Percentiles rank a stretch among this genome's conserved stretches.
These are phyloP conservation scores for Phyllosticta ampelicida DNA, from an alignment of 2,329 filamentous ascomycete species.

Conservation along the genomic window DNA sequence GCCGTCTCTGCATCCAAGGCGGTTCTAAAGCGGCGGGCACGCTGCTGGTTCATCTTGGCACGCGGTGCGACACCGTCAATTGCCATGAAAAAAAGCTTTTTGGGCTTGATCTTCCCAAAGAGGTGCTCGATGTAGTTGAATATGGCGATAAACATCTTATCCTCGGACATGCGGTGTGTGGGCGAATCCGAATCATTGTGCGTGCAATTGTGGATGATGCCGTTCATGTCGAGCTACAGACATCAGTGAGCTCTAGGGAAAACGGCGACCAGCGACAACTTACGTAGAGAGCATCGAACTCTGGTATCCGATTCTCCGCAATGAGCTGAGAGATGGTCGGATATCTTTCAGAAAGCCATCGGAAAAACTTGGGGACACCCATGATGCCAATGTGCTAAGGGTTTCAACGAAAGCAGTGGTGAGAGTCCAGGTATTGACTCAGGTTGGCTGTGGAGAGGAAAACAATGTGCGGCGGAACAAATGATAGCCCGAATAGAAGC, in stretches of 20 bases:
- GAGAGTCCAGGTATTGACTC: not conserved
- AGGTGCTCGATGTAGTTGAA: constrained; percentile 99
- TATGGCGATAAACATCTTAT: constrained; percentile 99
- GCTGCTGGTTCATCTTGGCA: constrained; percentile 99
- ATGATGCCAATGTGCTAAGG: constrained; percentile 29
- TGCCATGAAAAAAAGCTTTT: constrained; percentile 98
- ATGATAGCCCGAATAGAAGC: not conserved
- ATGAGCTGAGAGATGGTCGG: constrained; percentile 97
- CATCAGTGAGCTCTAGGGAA: not conserved
- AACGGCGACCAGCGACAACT: constrained; percentile 16
- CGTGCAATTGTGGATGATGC: constrained; percentile 98
- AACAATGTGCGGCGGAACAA: not conserved
- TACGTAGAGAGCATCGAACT: constrained; percentile 94
- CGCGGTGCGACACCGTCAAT: constrained; percentile 95
- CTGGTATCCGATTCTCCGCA: constrained; percentile 95
- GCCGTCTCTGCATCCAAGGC: constrained; percentile 83
- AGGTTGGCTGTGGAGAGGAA: not conserved
- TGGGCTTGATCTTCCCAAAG: constrained; percentile 97
- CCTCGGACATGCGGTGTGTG: constrained; percentile 85
- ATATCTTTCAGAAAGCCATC: constrained; percentile 99
- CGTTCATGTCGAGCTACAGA: constrained; percentile 84
- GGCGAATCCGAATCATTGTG: constrained; percentile 92
- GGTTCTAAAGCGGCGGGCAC: constrained; percentile 86
- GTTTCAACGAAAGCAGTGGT: not conserved
- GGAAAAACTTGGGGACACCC: constrained; percentile 87